phyloP scores from a whole-genome alignment of 2,329 filamentous ascomycete species.

The Talaromyces sp. region DNA sequence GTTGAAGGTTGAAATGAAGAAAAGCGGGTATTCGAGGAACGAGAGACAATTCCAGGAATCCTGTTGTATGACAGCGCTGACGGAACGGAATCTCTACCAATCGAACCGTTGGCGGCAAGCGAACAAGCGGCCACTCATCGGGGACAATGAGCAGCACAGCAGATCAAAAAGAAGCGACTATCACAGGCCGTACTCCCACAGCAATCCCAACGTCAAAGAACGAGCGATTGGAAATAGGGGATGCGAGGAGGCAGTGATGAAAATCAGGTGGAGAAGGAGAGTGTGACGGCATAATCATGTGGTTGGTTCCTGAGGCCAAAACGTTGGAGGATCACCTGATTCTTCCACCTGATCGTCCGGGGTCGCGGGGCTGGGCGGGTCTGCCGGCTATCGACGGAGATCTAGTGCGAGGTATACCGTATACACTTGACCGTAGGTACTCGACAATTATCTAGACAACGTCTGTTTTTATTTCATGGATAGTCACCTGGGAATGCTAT shows the following conservation, averaged over 20 bases:
- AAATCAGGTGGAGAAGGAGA: conserved; percentile 26
- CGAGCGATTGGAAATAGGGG: conserved; percentile 2
- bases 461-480: too few species aligned
- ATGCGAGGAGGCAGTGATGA: conserved; percentile 7
- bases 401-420: too few species aligned
- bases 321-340: background rate
- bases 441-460: too few species aligned
- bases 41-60: conserved; percentile 16
- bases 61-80: conserved; percentile 25
- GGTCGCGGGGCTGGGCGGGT: background rate
- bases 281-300: conserved; percentile 16
- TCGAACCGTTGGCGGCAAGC: conserved; percentile 34
- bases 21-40: conserved; percentile 13
- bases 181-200: conserved; percentile 11
- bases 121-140: conserved; percentile 37
- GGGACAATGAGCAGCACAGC: conserved; percentile 30
- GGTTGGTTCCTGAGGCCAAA: conserved; percentile 14
- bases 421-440: too few species aligned
- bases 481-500: too few species aligned
- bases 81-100: conserved; percentile 31
- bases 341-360: background rate
- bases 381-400: too few species aligned
- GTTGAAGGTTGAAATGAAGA: background rate
- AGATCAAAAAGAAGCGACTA: conserved; percentile 11
- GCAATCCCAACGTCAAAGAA: conserved; percentile 2